These are phyloP conservation scores for Leccinum aurantiacum DNA, from an alignment of 768 basidiomycete genomes.

Conservation along the genomic window DNA sequence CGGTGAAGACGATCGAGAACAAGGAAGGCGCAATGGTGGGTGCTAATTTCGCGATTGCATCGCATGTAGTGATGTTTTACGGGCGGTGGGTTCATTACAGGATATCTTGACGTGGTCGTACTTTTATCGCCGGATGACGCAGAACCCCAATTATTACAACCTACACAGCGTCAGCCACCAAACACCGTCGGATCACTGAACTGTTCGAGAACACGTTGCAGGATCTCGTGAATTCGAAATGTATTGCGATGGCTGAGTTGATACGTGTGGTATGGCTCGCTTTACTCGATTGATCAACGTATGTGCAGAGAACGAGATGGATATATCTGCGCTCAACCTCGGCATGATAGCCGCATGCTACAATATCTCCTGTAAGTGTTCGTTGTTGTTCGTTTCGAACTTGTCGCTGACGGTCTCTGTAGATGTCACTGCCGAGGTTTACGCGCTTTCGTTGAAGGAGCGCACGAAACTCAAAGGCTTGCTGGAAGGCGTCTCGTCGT, in stretches of 20 bases:
- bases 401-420: constrained; percentile 7
- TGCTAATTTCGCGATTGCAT: not conserved
- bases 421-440: constrained; percentile 97
- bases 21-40: constrained; percentile 94
- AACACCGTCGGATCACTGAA: constrained; percentile 92
- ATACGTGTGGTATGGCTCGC: not conserved
- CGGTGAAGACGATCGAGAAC: constrained; percentile 98
- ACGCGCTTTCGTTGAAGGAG: constrained; percentile 92
- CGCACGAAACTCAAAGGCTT: constrained; percentile 96
- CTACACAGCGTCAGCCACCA: constrained; percentile 94
- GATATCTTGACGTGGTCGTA: constrained; percentile 99
- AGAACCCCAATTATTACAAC: constrained; percentile 96
- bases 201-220: constrained; percentile 90
- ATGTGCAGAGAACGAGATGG: constrained; percentile 81
- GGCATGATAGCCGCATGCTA: constrained; percentile 99
- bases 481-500: constrained; percentile 95
- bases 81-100: constrained; percentile 34
- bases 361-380: constrained; percentile 79
- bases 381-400: not conserved
- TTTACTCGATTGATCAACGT: not conserved
- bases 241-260: constrained; percentile 78
- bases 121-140: constrained; percentile 96
- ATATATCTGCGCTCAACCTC: constrained; percentile 85
- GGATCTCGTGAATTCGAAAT: constrained; percentile 93
- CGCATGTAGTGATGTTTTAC: not conserved